Base-by-base conservation (phyloP, 2,329 filamentous ascomycete species). In the Didymella sp. region DNA sequence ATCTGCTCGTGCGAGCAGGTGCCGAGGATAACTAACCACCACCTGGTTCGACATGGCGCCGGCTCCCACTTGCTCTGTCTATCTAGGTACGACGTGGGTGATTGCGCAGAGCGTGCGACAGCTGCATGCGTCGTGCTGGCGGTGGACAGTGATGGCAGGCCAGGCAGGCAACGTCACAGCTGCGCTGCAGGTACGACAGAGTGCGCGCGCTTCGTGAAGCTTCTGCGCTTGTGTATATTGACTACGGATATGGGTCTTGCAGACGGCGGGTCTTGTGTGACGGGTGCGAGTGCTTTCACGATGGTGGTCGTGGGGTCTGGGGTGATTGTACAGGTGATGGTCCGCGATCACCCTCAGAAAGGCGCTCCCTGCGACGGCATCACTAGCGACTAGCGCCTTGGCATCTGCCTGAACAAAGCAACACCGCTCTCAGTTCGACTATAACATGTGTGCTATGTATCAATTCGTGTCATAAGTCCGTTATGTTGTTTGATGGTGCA, bases 11-110 rank as follows among this genome's bases (percentile, higher is more conserved):
- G 62, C 58, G 51, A 56, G 41, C 48, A 43, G 60, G 62, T 62
- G 59, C 38, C 42, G 45, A 63, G 66, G 66, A 58, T 57, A 67
- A 76, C 74, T 75, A 52, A 76, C 74, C 66, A 76, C 73, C 43
- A 74, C 68, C 63, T 65, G 64, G 68, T 76, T 76, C 60, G 74
- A 76, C 74, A 76, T 76, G 62, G 55, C 59, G 64, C 54, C 24
- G 37, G 28, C 61, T 49, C 38, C 56, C 44, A 56, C 46, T 59
- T 53, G 57, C 47, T 51, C 53, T 57, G 55, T 56, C 60, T 64
- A 63, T 70, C 56, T 64, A 63, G 53, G 40, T 19, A 60, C 31
- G 52, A 47, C 52, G 46, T 59, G 21, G 48, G 58, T 48, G 59
- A 27, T 56, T 52, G 61, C 54, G 46, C 61, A 57, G 50, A 47